phyloP scores from a whole-genome alignment of 148 eudicot genomes.

The Rhododendron henanense region DNA sequence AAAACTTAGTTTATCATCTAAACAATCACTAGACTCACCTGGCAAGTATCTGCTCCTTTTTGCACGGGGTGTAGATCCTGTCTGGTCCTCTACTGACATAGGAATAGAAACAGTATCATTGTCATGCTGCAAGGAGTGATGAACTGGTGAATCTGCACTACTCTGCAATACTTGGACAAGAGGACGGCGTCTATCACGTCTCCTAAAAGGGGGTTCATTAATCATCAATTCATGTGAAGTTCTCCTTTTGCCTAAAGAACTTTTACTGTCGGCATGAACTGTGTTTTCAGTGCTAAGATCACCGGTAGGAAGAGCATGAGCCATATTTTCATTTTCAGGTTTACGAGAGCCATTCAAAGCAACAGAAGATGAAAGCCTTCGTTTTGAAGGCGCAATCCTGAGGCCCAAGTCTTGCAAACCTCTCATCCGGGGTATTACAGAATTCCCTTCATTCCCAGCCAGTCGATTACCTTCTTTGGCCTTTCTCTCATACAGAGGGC shows the following conservation, averaged over 20 bases:
- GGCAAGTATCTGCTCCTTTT: constrained; percentile 37
- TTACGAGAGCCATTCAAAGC: constrained; percentile 32
- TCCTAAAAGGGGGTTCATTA: constrained; percentile 42
- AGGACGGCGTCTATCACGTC: constrained; percentile 45
- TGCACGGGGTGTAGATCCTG: constrained; percentile 25
- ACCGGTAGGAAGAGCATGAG: constrained; percentile 22
- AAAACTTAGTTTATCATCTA: constrained; percentile 24
- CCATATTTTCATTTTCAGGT: constrained; percentile 26
- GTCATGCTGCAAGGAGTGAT: constrained; percentile 36
- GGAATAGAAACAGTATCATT: constrained; percentile 11
- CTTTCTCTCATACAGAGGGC: constrained; percentile 21
- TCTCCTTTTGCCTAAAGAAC: constrained; percentile 37
- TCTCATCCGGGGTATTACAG: constrained; percentile 38
- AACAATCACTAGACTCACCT: constrained; percentile 31
- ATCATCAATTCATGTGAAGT: constrained; percentile 31
- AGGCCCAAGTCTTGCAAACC: constrained; percentile 52
- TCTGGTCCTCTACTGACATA: constrained; percentile 38
- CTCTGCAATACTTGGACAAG: constrained; percentile 43
- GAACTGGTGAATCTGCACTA: constrained; percentile 26
- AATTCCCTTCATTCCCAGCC: constrained; percentile 34
- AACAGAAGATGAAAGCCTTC: constrained; percentile 27
- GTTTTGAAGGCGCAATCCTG: constrained; percentile 33
- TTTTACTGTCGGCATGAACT: constrained; percentile 28
- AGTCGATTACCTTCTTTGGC: constrained; percentile 30
- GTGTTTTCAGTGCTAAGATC: constrained; percentile 25